Conservation (phyloP, 1,284 basidiomycete genomes). For the Cystobasidium pallidum region DNA sequence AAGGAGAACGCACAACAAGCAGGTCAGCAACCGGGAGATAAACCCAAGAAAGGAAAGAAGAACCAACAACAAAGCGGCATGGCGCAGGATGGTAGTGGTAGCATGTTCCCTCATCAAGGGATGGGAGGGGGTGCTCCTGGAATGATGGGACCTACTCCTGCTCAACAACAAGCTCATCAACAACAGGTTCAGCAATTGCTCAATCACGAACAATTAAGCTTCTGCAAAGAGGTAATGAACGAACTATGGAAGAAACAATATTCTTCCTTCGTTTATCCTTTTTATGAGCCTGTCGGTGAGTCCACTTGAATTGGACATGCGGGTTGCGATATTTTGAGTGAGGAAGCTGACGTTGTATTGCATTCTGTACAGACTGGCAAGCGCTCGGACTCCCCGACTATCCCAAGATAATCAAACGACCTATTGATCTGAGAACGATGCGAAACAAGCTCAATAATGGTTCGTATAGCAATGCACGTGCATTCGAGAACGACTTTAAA, state of each 20-base stretch:
- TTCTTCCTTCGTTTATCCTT: slow-evolving; percentile 74
- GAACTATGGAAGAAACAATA: slow-evolving; percentile 82
- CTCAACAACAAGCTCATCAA: slow-evolving; percentile 31
- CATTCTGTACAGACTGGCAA: slow-evolving; percentile 66
- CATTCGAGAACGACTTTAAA: slow-evolving; percentile 88
- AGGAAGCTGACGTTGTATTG: not conserved
- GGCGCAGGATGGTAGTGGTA: slow-evolving; percentile 13
- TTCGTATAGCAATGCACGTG: slow-evolving; percentile 73
- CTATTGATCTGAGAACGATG: slow-evolving; percentile 93
- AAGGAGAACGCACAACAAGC: slow-evolving; percentile 5
- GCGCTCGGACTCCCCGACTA: slow-evolving; percentile 83
- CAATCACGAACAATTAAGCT: slow-evolving; percentile 76
- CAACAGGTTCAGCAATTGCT: slow-evolving; percentile 21
- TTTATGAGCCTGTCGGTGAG: slow-evolving; percentile 89
- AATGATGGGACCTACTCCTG: slow-evolving; percentile 11
- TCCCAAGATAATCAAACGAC: slow-evolving; percentile 83
- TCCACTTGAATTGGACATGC: too few species aligned
- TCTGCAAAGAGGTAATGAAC: slow-evolving; percentile 72
- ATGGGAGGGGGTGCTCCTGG: slow-evolving; percentile 22
- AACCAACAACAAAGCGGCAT: slow-evolving; percentile 2
- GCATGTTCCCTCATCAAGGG: slow-evolving; percentile 18
- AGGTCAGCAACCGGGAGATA: not conserved
- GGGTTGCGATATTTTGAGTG: too few species aligned
- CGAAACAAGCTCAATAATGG: slow-evolving; percentile 75
- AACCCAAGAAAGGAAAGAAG: slow-evolving; percentile 34